Base-by-base conservation (phyloP, 805 yeast species). In the Hanseniaspora meyeri region DNA sequence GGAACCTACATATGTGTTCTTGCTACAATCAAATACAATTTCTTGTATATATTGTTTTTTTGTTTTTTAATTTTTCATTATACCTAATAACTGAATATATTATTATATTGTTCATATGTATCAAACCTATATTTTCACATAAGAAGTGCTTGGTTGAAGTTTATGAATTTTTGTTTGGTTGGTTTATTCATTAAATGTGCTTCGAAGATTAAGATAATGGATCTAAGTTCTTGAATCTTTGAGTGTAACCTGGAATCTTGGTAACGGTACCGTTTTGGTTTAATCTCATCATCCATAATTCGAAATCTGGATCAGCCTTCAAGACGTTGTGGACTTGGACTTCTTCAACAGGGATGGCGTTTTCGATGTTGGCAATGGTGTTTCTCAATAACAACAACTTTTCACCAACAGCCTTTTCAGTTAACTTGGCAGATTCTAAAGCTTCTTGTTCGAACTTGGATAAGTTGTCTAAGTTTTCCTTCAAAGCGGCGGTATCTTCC, bases 271-370 rank as follows among this genome's bases (percentile, higher is more conserved):
- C 55, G 43, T 51, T 51, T 80, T 84, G 81, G 67, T 93, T 89
- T 93, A 91, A 84, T 76, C 88, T 88, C 68, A 77, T 79, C 65
- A 90, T 96, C 85, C 93, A 93, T 65, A 87, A 90, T 70, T 91
- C 96, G 71, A 93, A 84, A 73, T 93, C 97, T 66, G 98, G 97
- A 77, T 93, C 87, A 62, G 97, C 97, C 78, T 82, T 81, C 67
- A 84, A 84, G 64, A 93, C 86, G 65, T 93, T 98, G 62, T 88
- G 96, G 61, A 91, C 90, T 57, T 97, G 91, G 72, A 93, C 83
- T 76, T 93, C 90, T 71, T 88, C 96, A 68, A 93, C 90, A 66
- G 98, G 96, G 79, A 97, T 87, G 60, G 98, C 97, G 63, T 85
- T 74, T 77, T 93, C 95, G 71, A 93, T 93, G 79, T 93, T 91